A percentile compares a stretch with the other conserved stretches of the same genome.
Evolutionary conservation across 2,329 filamentous ascomycete species (phyloP).

Genomic region (Pseudogymnoascus sp.): DNA sequence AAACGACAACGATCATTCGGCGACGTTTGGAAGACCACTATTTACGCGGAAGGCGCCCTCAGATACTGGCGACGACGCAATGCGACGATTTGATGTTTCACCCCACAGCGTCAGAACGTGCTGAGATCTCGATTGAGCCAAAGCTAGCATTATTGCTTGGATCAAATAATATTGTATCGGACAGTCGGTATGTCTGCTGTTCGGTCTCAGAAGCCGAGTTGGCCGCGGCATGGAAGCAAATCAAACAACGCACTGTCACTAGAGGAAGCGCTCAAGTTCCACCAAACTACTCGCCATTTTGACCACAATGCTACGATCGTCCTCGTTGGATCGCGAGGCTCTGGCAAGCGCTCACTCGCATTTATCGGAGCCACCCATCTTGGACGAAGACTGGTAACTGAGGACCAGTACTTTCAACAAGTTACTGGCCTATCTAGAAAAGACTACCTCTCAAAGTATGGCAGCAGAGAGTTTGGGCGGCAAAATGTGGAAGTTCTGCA

Average conservation of each 20-base stretch:
- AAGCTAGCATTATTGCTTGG: not conserved
- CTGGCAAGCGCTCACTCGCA: conserved; percentile 68
- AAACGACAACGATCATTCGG: not conserved
- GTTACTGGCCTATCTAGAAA: conserved; percentile 54
- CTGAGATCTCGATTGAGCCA: not conserved
- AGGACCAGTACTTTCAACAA: conserved; percentile 61
- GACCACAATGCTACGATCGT: conserved; percentile 58
- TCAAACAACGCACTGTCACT: not conserved
- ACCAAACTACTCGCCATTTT: conserved; percentile 20
- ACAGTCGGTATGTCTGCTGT: not conserved
- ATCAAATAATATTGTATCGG: not conserved
- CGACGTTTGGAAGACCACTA: not conserved
- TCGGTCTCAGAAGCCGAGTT: not conserved
- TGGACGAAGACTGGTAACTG: conserved; percentile 60
- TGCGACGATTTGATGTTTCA: conserved; percentile 8
- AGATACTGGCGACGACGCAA: not conserved
- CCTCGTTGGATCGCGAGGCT: conserved; percentile 64
- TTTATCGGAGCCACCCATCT: conserved; percentile 68
- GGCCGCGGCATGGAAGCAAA: not conserved
- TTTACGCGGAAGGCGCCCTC: not conserved
- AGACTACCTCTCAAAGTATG: conserved; percentile 56
- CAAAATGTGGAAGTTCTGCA: conserved; percentile 57
- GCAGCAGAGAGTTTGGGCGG: conserved; percentile 53
- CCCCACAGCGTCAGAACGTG: not conserved
- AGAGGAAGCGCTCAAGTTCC: not conserved